These are phyloP conservation scores for Juglanconis oblonga DNA, from an alignment of 2,329 filamentous ascomycete species.

Conservation along the genomic window DNA sequence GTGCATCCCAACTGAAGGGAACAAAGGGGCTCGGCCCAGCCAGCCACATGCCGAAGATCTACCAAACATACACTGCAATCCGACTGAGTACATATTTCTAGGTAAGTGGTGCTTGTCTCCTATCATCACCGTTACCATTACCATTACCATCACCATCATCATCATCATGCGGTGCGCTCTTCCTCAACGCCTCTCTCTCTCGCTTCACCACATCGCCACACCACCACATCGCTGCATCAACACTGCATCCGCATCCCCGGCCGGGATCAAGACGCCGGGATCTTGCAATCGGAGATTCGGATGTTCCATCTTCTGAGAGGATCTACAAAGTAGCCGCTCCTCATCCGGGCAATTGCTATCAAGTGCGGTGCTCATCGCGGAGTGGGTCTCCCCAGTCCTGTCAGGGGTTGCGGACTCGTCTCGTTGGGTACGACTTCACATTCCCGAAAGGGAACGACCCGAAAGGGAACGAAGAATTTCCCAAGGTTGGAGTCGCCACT, in stretches of 20 bases:
- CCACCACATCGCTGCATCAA: background rate
- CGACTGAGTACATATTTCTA: background rate
- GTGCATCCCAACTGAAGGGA: constrained; percentile 1
- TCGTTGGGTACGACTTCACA: constrained; percentile 6
- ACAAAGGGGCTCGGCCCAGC: constrained; percentile 12
- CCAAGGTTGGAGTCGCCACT: background rate
- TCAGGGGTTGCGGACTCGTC: background rate
- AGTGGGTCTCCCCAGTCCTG: constrained; percentile 7
- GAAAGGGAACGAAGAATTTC: constrained; percentile 1
- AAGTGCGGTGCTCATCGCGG: constrained; percentile 3
- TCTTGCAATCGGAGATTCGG: background rate
- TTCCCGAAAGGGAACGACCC: constrained; percentile 4
- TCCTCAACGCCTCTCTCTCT: background rate
- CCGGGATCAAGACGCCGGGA: background rate
- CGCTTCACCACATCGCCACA: background rate
- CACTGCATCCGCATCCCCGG: background rate
- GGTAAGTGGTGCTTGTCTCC: background rate
- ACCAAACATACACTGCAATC: background rate
- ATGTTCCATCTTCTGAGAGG: background rate
- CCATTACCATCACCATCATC: too few relatives aligned
- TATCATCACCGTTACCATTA: background rate
- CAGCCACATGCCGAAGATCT: constrained; percentile 2
- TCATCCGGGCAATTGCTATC: constrained; percentile 4
- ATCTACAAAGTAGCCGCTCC: background rate
- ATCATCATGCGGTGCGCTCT: background rate